Base-by-base conservation (phyloP, 1,139 yeast species). In the Scheffersomyces parashehatae region DNA sequence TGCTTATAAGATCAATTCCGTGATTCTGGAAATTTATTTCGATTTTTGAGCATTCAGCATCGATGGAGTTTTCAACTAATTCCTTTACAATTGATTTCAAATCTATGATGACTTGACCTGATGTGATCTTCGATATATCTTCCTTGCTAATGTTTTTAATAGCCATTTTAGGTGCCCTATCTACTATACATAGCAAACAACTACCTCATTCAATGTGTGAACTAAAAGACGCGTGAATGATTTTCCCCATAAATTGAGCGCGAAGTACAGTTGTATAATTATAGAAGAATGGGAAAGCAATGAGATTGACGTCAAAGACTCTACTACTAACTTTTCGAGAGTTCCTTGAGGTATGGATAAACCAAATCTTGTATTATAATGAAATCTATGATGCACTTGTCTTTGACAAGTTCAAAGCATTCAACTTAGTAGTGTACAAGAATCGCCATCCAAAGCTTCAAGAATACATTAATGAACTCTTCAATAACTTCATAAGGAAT, bases 71-170 rank as follows among this genome's bases (percentile, higher is more conserved):
- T 56, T 93, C 99, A 2, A 93, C 73, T 9, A 91, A 67, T 61
- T 93, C 99, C 59, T 93, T 93, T 29, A 86, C 82, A 0, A 88
- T 86, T 0, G 91, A 81, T 0, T 81, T 72, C 32, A 93, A 65
- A 55, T 88, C 96, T 6, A 84, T 79, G 20, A 93, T 87, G 14
- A 93, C 98, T 62, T 93, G 98, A 0, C 97, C 97, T 0, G 97
- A 88, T 0, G 97, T 89, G 45, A 93, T 80, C 47, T 77, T 73
- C 51, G 87, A 89, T 8, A 90, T 75, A 52, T 85, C 88, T 5
- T 57, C 52, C 3, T 44, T 46, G 30, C 68, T 67, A 5, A 85
- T 81, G 29, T 59, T 64, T 28, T 57, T 55, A 36, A 77, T 69
- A 6, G 58, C 34, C 60, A 58, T 59, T 15, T n/a, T 14, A 24